Percentiles rank a stretch among this genome's conserved stretches.
Evolutionary conservation across 352 stramenopile genomes (phyloP).

Genomic region (Aphanomyces astaci): DNA sequence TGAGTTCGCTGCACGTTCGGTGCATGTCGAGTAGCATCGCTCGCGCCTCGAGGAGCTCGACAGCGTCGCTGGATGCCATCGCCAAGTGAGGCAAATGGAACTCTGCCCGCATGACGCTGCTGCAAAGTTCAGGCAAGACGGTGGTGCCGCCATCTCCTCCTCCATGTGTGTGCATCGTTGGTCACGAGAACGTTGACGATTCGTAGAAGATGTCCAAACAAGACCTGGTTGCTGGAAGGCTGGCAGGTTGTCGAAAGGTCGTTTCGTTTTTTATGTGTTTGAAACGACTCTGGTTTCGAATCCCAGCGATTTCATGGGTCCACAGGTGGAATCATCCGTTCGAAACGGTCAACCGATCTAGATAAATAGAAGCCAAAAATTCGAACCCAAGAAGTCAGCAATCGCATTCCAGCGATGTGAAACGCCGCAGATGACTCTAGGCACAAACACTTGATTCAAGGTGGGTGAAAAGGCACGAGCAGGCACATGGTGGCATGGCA

Average conservation of each 20-base stretch:
- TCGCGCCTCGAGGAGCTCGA: neutral
- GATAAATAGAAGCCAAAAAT: neutral
- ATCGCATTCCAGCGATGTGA: neutral
- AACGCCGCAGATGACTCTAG: too few species aligned
- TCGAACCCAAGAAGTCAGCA: neutral
- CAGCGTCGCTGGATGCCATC: neutral
- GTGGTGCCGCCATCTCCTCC: neutral
- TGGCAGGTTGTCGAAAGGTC: too few species aligned
- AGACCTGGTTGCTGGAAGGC: neutral
- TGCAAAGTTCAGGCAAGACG: neutral
- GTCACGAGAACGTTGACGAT: neutral
- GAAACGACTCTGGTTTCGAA: neutral
- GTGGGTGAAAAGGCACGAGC: too few species aligned
- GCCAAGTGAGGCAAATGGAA: neutral
- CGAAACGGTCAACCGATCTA: neutral
- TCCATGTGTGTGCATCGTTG: neutral
- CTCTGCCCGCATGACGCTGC: neutral
- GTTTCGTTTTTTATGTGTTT: too few species aligned
- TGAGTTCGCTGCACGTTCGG: neutral
- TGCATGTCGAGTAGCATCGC: neutral
- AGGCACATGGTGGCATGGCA: too few species aligned
- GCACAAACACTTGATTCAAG: too few species aligned
- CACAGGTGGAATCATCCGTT: too few species aligned
- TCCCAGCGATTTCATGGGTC: neutral
- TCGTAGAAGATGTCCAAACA: neutral